Evolutionary conservation across 2,329 filamentous ascomycete species (phyloP).

Genomic region (Colletotrichum ledebouriae): DNA sequence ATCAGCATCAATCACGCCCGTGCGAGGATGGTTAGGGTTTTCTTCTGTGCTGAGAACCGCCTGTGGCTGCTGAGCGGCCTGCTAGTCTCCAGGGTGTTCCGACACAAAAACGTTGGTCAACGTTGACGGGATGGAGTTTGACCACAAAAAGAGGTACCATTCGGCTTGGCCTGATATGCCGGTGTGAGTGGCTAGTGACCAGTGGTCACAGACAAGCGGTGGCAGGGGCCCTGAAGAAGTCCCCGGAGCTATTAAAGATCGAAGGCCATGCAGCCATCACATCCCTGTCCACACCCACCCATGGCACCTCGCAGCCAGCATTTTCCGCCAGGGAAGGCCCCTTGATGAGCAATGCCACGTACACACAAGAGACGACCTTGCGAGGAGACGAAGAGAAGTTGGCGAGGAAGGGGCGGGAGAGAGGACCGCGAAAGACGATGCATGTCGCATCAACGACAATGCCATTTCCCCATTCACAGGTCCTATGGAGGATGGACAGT

Average conservation of each 20-base stretch:
- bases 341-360: slow-evolving; percentile 42
- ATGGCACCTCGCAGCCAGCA: slow-evolving; percentile 39
- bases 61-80: slow-evolving; percentile 25
- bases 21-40: slow-evolving; percentile 34
- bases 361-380: slow-evolving; percentile 40
- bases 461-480: slow-evolving; percentile 3
- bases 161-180: slow-evolving; percentile 41
- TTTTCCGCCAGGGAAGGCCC: slow-evolving; percentile 42
- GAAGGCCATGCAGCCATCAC: slow-evolving; percentile 43
- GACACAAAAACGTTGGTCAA: slow-evolving; percentile 38
- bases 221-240: slow-evolving; percentile 44
- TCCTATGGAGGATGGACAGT: not conserved
- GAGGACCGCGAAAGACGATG: slow-evolving; percentile 22
- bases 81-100: slow-evolving; percentile 37
- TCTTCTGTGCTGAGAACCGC: slow-evolving; percentile 19
- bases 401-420: not conserved
- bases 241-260: slow-evolving; percentile 44
- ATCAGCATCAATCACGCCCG: slow-evolving; percentile 21
- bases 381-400: slow-evolving; percentile 10
- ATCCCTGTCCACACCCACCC: slow-evolving; percentile 41
- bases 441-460: slow-evolving; percentile 12
- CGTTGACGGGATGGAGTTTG: slow-evolving; percentile 39
- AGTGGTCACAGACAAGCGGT: slow-evolving; percentile 40
- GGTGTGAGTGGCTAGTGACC: slow-evolving; percentile 33
- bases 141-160: slow-evolving; percentile 40